Percentiles rank a stretch among this genome's conserved stretches.
Evolutionary conservation across 495 filamentous ascomycete genomes (phyloP).

Genomic region (Talaromyces nanjingensis): DNA sequence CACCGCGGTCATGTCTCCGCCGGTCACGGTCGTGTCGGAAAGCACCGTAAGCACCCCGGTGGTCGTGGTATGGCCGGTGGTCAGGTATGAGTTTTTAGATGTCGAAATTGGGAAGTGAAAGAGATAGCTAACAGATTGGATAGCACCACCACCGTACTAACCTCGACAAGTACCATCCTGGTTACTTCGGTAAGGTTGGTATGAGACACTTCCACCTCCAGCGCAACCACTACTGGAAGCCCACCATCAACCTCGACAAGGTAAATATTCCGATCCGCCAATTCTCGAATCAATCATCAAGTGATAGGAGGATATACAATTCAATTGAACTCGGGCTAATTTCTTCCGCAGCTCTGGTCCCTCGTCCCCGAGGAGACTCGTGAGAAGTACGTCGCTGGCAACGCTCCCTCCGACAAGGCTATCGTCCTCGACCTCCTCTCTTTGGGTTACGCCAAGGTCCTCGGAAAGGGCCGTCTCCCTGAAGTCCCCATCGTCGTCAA

Average conservation of each 20-base stretch:
- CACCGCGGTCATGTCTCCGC: conserved; percentile 86
- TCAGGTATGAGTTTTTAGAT: conserved; percentile 19
- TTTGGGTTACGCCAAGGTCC: conserved; percentile 87
- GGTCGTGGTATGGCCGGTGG: conserved; percentile 95
- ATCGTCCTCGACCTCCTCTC: conserved; percentile 89
- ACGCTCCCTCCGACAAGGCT: conserved; percentile 64
- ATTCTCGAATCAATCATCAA: background rate
- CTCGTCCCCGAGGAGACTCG: conserved; percentile 76
- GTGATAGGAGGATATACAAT: background rate
- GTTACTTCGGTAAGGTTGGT: conserved; percentile 98
- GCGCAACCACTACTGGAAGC: conserved; percentile 88
- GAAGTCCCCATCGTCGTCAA: conserved; percentile 80
- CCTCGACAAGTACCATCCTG: conserved; percentile 89
- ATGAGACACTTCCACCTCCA: conserved; percentile 94
- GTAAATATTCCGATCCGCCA: conserved; percentile 34
- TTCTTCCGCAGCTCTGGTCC: conserved; percentile 59
- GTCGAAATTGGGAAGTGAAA: background rate
- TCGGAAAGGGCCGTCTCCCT: conserved; percentile 87
- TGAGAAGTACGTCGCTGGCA: conserved; percentile 68
- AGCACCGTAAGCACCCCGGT: conserved; percentile 92
- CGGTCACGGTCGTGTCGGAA: conserved; percentile 87
- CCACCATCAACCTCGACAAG: conserved; percentile 86
- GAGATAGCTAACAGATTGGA: conserved; percentile 16
- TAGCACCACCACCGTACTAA: conserved; percentile 92
- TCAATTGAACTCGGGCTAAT: background rate